Conservation (phyloP, 768 basidiomycete species). For the Galerina marginata region DNA sequence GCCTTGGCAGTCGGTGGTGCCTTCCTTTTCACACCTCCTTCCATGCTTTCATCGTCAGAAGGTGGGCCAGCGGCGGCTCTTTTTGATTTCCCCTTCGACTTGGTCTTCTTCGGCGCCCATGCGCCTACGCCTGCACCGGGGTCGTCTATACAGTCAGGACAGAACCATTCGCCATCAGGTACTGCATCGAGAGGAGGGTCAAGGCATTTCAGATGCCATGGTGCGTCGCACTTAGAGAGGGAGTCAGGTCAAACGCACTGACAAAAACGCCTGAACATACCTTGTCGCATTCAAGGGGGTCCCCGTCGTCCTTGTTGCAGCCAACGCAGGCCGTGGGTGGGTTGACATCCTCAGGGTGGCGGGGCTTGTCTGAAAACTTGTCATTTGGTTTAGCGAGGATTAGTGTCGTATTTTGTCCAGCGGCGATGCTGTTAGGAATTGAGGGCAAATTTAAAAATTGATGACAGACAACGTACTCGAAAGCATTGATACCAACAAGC, state of each 20-base stretch:
- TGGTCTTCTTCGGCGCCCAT: constrained; percentile 36
- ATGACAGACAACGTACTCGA: constrained; percentile 54
- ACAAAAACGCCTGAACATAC: constrained; percentile 40
- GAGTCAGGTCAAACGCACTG: not conserved
- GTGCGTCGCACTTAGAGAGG: constrained; percentile 76
- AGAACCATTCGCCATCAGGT: constrained; percentile 95
- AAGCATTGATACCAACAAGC: constrained; percentile 79
- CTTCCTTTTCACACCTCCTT: constrained; percentile 25
- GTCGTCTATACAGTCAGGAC: constrained; percentile 68
- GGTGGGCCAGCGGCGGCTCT: constrained; percentile 21
- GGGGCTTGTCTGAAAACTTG: constrained; percentile 75
- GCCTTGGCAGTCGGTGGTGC: constrained; percentile 22
- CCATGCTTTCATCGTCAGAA: constrained; percentile 17
- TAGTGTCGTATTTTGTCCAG: constrained; percentile 85
- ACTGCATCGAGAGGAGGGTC: constrained; percentile 75
- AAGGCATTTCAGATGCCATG: constrained; percentile 86
- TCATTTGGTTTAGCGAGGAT: constrained; percentile 81
- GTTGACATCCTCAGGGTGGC: constrained; percentile 78
- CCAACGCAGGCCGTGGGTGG: constrained; percentile 72
- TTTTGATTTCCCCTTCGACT: constrained; percentile 32
- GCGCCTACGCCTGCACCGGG: constrained; percentile 60
- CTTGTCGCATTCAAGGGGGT: constrained; percentile 91
- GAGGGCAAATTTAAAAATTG: not conserved
- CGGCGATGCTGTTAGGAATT: constrained; percentile 63
- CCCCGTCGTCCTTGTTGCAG: constrained; percentile 74